phyloP scores from a whole-genome alignment of 768 basidiomycete genomes.

The Boletus pseudo-olivaceus region DNA sequence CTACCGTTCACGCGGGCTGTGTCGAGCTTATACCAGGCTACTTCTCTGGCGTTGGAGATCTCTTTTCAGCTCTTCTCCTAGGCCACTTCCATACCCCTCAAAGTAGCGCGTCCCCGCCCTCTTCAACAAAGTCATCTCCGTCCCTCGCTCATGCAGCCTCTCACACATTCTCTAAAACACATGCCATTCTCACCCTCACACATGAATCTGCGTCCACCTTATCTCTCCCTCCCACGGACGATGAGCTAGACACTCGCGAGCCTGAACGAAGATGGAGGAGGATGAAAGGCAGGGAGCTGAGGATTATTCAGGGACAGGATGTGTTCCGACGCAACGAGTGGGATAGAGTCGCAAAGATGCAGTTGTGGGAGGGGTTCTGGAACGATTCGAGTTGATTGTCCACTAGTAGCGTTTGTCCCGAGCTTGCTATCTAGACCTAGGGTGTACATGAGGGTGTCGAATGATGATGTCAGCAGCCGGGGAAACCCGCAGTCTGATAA shows the following conservation, averaged over 20 bases:
- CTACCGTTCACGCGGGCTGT: constrained; percentile 61
- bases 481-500: neutral
- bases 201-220: constrained; percentile 45
- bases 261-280: constrained; percentile 64
- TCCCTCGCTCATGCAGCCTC: constrained; percentile 47
- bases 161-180: constrained; percentile 69
- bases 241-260: constrained; percentile 64
- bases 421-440: neutral
- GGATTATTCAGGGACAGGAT: constrained; percentile 74
- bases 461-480: neutral
- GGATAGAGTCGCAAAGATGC: constrained; percentile 31
- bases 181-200: constrained; percentile 66
- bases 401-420: too few species aligned
- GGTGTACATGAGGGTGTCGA: neutral
- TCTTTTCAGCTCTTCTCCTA: constrained; percentile 89
- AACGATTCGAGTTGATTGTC: neutral
- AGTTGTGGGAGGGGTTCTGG: constrained; percentile 37
- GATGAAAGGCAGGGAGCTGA: constrained; percentile 84
- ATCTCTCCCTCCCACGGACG: constrained; percentile 65
- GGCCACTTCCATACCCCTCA: constrained; percentile 59
- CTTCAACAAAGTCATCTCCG: constrained; percentile 4
- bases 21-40: constrained; percentile 85
- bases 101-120: neutral
- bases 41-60: constrained; percentile 95
- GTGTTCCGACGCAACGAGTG: constrained; percentile 49